Conservation (phyloP, 331 rosid species). For the Spiraea crenata region DNA sequence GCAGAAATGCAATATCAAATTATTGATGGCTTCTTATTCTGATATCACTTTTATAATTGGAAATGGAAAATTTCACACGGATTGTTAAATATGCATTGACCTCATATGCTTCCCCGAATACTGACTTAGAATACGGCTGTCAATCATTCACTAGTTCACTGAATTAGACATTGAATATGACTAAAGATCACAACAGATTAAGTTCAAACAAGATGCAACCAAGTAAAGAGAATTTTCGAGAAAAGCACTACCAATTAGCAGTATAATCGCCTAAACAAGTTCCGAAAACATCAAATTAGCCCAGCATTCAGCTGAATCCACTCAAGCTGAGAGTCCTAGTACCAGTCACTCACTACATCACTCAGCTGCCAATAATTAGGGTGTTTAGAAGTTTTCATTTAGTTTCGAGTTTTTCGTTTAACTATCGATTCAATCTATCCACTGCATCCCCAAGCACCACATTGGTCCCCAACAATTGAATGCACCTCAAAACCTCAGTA, state of each 20-base stretch:
- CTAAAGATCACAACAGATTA: neutral
- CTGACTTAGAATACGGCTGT: neutral
- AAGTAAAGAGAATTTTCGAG: neutral
- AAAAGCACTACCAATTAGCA: neutral
- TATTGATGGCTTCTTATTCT: neutral
- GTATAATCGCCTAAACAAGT: neutral
- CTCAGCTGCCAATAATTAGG: constrained; percentile 12
- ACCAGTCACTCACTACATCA: constrained; percentile 1
- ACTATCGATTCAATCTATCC: neutral
- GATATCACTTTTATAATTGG: neutral
- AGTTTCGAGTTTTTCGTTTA: neutral
- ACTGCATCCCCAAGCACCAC: neutral
- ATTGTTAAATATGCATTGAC: neutral
- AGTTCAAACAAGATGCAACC: constrained; percentile 15
- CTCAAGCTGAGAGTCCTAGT: neutral
- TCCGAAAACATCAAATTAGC: neutral
- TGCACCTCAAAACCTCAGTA: constrained; percentile 9
- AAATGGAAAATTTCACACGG: neutral
- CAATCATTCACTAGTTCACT: neutral
- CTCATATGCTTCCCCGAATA: neutral
- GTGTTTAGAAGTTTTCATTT: neutral
- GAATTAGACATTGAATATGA: neutral
- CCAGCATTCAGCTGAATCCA: neutral
- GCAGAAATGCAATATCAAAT: constrained; percentile 19
- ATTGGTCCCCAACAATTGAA: neutral